Conservation (phyloP, 2,329 filamentous ascomycete species). For the Zopfia rhizophila region DNA sequence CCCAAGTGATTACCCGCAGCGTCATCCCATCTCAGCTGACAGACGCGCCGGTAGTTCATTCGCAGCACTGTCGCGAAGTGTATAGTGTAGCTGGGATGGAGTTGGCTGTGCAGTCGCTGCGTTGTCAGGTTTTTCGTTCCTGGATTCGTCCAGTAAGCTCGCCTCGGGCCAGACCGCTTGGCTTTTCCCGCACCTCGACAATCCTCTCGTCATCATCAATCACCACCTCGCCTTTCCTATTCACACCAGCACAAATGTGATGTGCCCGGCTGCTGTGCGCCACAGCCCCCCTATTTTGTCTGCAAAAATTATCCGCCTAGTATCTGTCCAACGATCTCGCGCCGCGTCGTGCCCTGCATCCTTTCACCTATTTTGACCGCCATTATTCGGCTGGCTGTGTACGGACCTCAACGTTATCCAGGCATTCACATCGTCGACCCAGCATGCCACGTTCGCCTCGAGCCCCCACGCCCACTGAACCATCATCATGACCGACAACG, state of each 20-base stretch:
- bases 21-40: constrained; percentile 19
- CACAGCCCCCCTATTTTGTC: constrained; percentile 32
- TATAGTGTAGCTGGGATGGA: too few relatives aligned
- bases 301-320: constrained; percentile 30
- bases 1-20: constrained; percentile 2
- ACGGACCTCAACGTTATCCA: constrained; percentile 35
- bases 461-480: constrained; percentile 33
- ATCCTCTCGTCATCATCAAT: constrained; percentile 17
- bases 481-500: constrained; percentile 44
- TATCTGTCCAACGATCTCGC: constrained; percentile 42
- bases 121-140: neutral
- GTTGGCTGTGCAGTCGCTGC: constrained; percentile 19
- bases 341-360: constrained; percentile 36
- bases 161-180: neutral
- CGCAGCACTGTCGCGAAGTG: too few relatives aligned
- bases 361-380: constrained; percentile 36
- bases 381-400: constrained; percentile 26
- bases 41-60: too few relatives aligned
- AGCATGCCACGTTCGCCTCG: constrained; percentile 42
- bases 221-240: constrained; percentile 6
- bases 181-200: constrained; percentile 3
- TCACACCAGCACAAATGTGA: constrained; percentile 30
- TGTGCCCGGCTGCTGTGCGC: constrained; percentile 33
- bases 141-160: constrained; percentile 13
- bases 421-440: constrained; percentile 30